Evolutionary conservation across 2,329 filamentous ascomycete species (phyloP).

Genomic region (Arthrobotrys entomopaga): DNA sequence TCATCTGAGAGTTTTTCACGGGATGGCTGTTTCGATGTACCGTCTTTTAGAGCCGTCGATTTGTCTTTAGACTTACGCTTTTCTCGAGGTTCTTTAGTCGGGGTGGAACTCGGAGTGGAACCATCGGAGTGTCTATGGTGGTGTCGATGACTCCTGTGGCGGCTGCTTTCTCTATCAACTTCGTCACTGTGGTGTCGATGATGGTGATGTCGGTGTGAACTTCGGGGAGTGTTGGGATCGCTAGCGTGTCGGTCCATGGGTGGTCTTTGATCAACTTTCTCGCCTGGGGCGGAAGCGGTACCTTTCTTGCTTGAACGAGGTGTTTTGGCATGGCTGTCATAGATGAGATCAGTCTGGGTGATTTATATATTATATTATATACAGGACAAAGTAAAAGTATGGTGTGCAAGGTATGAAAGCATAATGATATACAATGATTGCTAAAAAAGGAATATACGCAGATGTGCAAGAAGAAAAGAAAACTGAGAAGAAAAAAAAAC

Average conservation of each 20-base stretch:
- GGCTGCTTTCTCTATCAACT: conserved; percentile 31
- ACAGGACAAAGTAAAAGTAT: conserved; percentile 31
- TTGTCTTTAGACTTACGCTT: conserved; percentile 45
- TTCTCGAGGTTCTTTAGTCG: conserved; percentile 38
- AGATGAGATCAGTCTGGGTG: conserved; percentile 45
- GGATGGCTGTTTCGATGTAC: conserved; percentile 18
- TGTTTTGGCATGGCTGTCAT: conserved; percentile 45
- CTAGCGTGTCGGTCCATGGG: conserved; percentile 48
- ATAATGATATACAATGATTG: conserved; percentile 10
- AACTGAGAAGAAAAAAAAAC: conserved; percentile 33
- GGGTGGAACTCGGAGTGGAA: conserved; percentile 25
- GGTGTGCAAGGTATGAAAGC: conserved; percentile 20
- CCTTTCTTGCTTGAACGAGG: conserved; percentile 53
- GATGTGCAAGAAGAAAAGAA: conserved; percentile 15
- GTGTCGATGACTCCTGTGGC: conserved; percentile 31
- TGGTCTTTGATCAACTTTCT: conserved; percentile 48
- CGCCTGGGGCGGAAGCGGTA: conserved; percentile 30
- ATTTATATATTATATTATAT: conserved; percentile 51
- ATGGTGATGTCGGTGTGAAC: conserved; percentile 49
- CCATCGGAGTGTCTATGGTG: conserved; percentile 38
- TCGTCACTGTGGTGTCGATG: conserved; percentile 42
- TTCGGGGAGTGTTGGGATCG: conserved; percentile 40
- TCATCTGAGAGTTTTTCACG: conserved; percentile 23
- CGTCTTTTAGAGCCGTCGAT: conserved; percentile 26
- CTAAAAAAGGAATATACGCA: conserved; percentile 8